Percentiles rank a stretch among this genome's conserved stretches.
Conservation (phyloP, 768 basidiomycete genomes). For the Pilatotrama ljubarskyi region DNA sequence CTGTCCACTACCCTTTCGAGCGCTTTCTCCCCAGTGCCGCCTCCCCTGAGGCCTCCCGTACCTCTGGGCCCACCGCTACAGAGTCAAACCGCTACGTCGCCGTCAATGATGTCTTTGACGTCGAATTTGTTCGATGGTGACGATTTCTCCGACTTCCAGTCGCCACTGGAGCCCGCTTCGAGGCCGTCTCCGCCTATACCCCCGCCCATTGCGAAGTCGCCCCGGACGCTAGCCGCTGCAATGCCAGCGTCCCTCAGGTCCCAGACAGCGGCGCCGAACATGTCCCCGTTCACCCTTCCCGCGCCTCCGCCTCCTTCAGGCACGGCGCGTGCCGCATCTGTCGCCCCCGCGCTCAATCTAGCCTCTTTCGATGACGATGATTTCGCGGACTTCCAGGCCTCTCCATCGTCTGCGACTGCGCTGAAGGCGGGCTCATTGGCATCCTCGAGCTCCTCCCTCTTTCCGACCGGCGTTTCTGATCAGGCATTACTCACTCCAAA, state of each 20-base stretch:
- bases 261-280: background rate
- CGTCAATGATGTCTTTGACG: slow-evolving; percentile 9
- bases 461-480: slow-evolving; percentile 25
- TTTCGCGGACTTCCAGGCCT: slow-evolving; percentile 29
- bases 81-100: background rate
- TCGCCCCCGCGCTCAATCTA: background rate
- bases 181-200: slow-evolving; percentile 3
- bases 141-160: slow-evolving; percentile 32
- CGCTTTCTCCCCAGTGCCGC: slow-evolving; percentile 5
- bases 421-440: slow-evolving; percentile 8
- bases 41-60: background rate
- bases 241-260: background rate
- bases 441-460: slow-evolving; percentile 27
- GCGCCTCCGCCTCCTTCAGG: slow-evolving; percentile 2
- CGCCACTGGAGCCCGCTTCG: slow-evolving; percentile 14
- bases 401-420: slow-evolving; percentile 16
- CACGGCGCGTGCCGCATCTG: background rate
- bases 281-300: slow-evolving; percentile 9
- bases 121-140: slow-evolving; percentile 24
- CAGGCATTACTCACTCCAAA: slow-evolving; percentile 24
- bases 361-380: slow-evolving; percentile 24
- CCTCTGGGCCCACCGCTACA: background rate
- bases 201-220: slow-evolving; percentile 15
- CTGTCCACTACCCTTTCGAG: slow-evolving; percentile 2
- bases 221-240: background rate